A percentile compares a stretch with the other conserved stretches of the same genome.
Conservation (phyloP, 2,329 filamentous ascomycete genomes). For the Pseudodiploospora longispora region DNA sequence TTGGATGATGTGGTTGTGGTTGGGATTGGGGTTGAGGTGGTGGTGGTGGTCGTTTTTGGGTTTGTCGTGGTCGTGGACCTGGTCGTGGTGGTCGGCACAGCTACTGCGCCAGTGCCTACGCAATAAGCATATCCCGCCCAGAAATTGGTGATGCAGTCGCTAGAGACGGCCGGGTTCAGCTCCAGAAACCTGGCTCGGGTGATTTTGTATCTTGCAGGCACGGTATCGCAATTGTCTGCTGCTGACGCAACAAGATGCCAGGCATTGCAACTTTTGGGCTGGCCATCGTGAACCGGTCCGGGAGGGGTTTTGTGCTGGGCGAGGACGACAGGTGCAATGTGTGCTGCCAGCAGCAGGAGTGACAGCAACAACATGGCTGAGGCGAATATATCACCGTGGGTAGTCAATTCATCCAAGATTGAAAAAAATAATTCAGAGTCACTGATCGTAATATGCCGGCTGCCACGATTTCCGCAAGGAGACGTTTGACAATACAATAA, state of each 20-base stretch:
- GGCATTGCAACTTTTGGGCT: slow-evolving; percentile 10
- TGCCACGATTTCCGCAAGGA: too few species aligned
- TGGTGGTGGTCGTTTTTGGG: not conserved
- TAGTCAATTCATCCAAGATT: too few species aligned
- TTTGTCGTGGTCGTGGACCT: not conserved
- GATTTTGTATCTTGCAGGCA: slow-evolving; percentile 13
- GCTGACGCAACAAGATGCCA: slow-evolving; percentile 9
- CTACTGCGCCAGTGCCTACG: slow-evolving; percentile 6
- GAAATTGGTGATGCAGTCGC: slow-evolving; percentile 19
- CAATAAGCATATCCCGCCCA: slow-evolving; percentile 18
- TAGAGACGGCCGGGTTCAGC: slow-evolving; percentile 19
- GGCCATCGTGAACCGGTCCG: not conserved
- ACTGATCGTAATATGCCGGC: too few species aligned
- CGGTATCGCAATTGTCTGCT: slow-evolving; percentile 14
- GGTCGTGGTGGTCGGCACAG: not conserved
- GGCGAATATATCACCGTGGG: too few species aligned
- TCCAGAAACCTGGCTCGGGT: slow-evolving; percentile 16
- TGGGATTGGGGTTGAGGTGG: not conserved
- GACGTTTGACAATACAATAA: too few species aligned
- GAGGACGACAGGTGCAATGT: slow-evolving; percentile 5
- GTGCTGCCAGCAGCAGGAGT: too few species aligned
- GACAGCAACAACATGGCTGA: too few species aligned
- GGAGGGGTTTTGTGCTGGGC: not conserved
- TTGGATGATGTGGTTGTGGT: not conserved
- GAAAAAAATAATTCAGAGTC: too few species aligned